A percentile compares a stretch with the other conserved stretches of the same genome.
Evolutionary conservation across 2,329 filamentous ascomycete species (phyloP).

Genomic region (Neofusicoccum sp.): DNA sequence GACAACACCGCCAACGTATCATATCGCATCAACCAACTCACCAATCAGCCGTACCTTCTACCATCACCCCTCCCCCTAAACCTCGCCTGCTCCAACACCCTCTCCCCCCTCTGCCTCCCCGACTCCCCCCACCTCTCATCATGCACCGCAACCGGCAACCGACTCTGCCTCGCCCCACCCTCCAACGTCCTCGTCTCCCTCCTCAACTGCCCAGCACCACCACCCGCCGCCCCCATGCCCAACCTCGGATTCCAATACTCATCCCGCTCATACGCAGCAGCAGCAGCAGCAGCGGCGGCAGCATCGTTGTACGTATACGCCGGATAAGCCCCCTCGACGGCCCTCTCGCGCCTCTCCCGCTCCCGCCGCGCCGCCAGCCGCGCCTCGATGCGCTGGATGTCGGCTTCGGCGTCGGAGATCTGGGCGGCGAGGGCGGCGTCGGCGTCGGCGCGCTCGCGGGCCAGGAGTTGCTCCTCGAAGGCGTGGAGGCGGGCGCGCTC

Average conservation of each 20-base stretch:
- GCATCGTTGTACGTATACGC: background rate
- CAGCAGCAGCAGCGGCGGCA: too few relatives aligned
- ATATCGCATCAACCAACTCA: too few relatives aligned
- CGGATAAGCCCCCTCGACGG: background rate
- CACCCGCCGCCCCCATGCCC: background rate
- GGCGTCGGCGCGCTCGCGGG: background rate
- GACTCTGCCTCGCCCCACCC: background rate
- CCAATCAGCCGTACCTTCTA: too few relatives aligned
- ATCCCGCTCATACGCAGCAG: too few relatives aligned
- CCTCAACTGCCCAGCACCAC: background rate
- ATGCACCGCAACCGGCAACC: background rate
- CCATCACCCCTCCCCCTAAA: too few relatives aligned
- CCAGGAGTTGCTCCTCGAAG: background rate
- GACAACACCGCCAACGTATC: too few relatives aligned
- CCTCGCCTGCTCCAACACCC: background rate
- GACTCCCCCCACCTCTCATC: background rate
- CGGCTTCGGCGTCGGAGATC: background rate
- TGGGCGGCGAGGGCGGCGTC: constrained; percentile 1
- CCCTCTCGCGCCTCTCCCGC: background rate
- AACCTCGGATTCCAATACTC: background rate
- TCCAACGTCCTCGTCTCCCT: background rate
- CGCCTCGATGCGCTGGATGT: background rate
- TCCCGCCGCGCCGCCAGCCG: background rate
- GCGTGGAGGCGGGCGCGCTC: constrained; percentile 1
- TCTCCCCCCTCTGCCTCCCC: constrained; percentile 1